Evolutionary conservation across 257 asterid genomes (phyloP), one percentile per base, ranked within the genome.

Genomic region (Solanum pennellii): DNA sequence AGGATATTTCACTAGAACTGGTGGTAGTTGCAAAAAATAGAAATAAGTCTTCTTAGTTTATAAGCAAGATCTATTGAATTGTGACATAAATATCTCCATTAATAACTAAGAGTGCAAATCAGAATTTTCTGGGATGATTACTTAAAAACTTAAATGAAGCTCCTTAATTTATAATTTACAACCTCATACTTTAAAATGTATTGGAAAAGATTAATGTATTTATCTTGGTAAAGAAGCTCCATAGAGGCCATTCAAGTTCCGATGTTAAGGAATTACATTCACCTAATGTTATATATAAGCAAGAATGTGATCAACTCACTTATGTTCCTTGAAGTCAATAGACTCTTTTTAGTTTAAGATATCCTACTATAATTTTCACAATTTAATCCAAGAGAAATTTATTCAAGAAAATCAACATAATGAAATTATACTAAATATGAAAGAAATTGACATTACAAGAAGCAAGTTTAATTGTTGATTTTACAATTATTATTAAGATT

Each of bases 261-360:
- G 2, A 6, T 41, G 21, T 41, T 23, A n/a, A 76, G 23, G 35
- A 15, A 73, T 29, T 72, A 21, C 86, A 52, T 87, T 83, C 90
- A 97, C 98, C 98, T 97, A 95, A 88, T 95, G 98, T 88, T 91
- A 98, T 87, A 94, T 88, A 9, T 96, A 90, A 83, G 96, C 97
- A 62, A 95, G 98, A 89, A 94, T 94, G 86, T 94, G 98, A 91
- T 97, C 98, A 33, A 97, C 93, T 75, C 96, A 95, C 92, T 94
- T 94, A 76, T 94, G 93, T 89, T 95, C 99, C 92, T 94, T 95
- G 35, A 97, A 90, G 91, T 97, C 93, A 59, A 94, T 92, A 79
- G 94, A 72, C 93, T 97, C 98, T 89, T 97, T 94, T 97, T 95
- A 73, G 95, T 44, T 88, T 94, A 98, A 44, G 93, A n/a, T 27